Evolutionary conservation across 352 stramenopile species (phyloP), one percentile per base, ranked within the genome.

Genomic region (Halophytophthora batemanensis): DNA sequence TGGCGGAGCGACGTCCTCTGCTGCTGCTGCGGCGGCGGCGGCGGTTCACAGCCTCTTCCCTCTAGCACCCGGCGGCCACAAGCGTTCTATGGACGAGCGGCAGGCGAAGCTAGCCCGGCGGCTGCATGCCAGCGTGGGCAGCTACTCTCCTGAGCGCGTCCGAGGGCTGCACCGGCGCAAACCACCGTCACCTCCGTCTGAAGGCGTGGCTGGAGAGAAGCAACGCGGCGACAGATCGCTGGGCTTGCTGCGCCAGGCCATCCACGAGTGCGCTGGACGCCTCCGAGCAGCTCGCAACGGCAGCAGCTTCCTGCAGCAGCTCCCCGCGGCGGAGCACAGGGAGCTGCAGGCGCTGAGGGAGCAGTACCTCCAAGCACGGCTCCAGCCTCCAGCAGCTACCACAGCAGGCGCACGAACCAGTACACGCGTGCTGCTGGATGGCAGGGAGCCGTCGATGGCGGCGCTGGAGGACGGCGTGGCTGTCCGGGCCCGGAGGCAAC

Each of bases 251-350:
- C 75, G 66, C 6, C 52, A 71, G 35, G 80, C 77, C 2, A 77
- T 89, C 23, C 50, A 82, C 0, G 65, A 86, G 34, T 74, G 80
- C 18, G 60, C 72, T 0, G 63, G 61, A 6, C 71, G 80, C 1
- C 50, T 88, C 8, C 73, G 71, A 6, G 49, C 69, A 0, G 74
- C 72, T 1, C 68, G 71, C 21, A 86, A 86, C 36, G 77, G 77
- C 3, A 54, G 59, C 4, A 63, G 63, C 22, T 73, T 88, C 25
- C 59, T 88, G 37, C 50, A 66, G 2, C 53, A 69, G 15, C 31
- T 83, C 0, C 45, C 57, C 40, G 55, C 60, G 7, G 61, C 53
- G 25, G 69, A 77, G 3, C 45, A 55, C 11, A 38, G 64, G 1
- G 66, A 72, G 23, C 64, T 89, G 15, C 46, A 49, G 2, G 49